Evolutionary conservation across 129 eudicot species (phyloP), one percentile per base, ranked within the genome.

Genomic region (Flaveria linearis): DNA sequence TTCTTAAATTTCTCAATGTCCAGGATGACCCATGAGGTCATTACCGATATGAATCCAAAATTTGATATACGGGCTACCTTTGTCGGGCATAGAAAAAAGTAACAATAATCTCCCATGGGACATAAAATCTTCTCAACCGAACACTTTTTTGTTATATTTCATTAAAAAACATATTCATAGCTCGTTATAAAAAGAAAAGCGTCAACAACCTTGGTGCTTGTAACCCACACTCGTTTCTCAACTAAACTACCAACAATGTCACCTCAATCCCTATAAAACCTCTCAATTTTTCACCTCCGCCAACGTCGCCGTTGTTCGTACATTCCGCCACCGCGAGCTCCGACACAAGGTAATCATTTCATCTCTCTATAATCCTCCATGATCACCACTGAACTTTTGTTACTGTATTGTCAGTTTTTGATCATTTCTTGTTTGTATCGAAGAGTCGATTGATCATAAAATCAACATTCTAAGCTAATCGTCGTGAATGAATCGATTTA

Each of bases 241-340:
- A 47, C 63, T 8, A 36, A 71, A 28, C 75, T 41, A 51, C 17
- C 46, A 47, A 23, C 71, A 47, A 47, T 47, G 58, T 41, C 23
- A 28, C 72, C 36, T 42, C 11, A 68, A 42, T 42, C 72, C 28
- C 72, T 13, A 43, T 42, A 71, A 49, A 71, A 50, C 46, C 30
- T 71, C 14, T 0, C 75, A 50, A 26, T 16, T 30, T 9, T 55
- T 55, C 56, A 17, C 46, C 36, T 56, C 30, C 53, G 66, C 3
- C 76, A 53, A 72, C 76, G 52, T 49, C 74, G 61, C 61, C 23
- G 60, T 25, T 26, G 39, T 52, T 36, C 55, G 55, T 50, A 50
- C 7, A 50, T 50, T 50, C 9, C 74, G 39, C 58, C 74, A 2
- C 20, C 73, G 75, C 12, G n/a, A 73, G 41, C 77, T 73, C 53